These are phyloP conservation scores for Rhodamnia rubescens DNA, from an alignment of 345 rosid genomes.

Conservation along the genomic window DNA sequence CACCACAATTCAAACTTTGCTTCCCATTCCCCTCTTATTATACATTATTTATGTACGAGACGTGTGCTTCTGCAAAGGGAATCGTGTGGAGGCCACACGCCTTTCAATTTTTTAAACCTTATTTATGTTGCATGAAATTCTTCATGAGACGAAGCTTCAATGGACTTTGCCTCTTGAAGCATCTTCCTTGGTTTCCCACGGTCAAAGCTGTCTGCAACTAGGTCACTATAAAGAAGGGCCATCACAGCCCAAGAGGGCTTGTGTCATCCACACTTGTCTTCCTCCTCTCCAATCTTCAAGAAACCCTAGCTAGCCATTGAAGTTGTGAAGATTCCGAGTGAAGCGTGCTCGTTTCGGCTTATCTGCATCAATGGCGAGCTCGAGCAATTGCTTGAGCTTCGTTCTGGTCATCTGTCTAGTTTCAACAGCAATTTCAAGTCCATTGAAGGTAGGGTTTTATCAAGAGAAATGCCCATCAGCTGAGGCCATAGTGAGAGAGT, in stretches of 20 bases:
- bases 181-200: background rate
- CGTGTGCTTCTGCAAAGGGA: background rate
- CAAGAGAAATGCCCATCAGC: conserved; percentile 2
- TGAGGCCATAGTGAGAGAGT: conserved; percentile 3
- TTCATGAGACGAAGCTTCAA: background rate
- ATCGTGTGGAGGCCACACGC: conserved; percentile 1
- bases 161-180: background rate
- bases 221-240: background rate
- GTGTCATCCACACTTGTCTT: background rate
- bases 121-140: background rate
- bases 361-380: background rate
- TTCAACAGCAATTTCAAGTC: background rate
- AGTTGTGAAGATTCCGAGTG: background rate
- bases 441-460: conserved; percentile 2
- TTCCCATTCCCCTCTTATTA: background rate
- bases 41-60: background rate
- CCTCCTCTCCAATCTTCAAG: background rate
- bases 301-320: background rate
- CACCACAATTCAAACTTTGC: background rate
- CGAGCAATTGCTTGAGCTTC: background rate
- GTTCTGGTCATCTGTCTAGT: background rate
- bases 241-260: background rate
- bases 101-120: background rate
- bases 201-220: background rate
- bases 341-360: background rate